These are phyloP conservation scores for Fusarium sp. DNA, from an alignment of 2,329 filamentous ascomycete genomes.

Conservation along the genomic window DNA sequence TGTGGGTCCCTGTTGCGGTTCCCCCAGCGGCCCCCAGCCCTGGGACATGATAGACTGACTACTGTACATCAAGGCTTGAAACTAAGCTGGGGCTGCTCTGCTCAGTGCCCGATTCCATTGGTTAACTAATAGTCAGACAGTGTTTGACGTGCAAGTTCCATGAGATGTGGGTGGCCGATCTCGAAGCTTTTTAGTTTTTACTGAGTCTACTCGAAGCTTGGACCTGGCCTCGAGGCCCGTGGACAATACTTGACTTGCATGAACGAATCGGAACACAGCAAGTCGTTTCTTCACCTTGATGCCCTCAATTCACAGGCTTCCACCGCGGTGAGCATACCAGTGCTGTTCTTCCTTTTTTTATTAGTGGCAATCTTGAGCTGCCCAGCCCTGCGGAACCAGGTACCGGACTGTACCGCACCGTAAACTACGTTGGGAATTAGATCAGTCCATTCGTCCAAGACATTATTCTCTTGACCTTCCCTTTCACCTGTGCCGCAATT, in stretches of 20 bases:
- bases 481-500: slow-evolving; percentile 18
- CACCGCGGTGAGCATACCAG: slow-evolving; percentile 33
- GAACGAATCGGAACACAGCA: slow-evolving; percentile 18
- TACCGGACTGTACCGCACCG: background rate
- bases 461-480: slow-evolving; percentile 12
- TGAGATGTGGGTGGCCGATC: slow-evolving; percentile 1
- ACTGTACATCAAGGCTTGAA: slow-evolving; percentile 16
- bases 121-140: slow-evolving; percentile 16
- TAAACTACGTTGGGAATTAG: background rate
- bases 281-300: background rate
- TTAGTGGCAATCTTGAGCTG: slow-evolving; percentile 1
- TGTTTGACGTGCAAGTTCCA: slow-evolving; percentile 28
- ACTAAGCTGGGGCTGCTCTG: slow-evolving; percentile 10
- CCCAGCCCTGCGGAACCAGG: slow-evolving; percentile 15
- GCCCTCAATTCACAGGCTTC: background rate
- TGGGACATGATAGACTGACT: slow-evolving; percentile 11
- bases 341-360: background rate
- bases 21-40: slow-evolving; percentile 44
- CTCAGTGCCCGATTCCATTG: background rate
- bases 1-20: slow-evolving; percentile 45
- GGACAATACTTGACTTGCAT: slow-evolving; percentile 25
- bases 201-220: slow-evolving; percentile 9
- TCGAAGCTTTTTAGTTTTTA: slow-evolving; percentile 1
- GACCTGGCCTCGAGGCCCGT: background rate
- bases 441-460: background rate